A percentile compares a stretch with the other conserved stretches of the same genome.
Conservation (phyloP, 305 asterid species). For the Fraxinus dipetala region DNA sequence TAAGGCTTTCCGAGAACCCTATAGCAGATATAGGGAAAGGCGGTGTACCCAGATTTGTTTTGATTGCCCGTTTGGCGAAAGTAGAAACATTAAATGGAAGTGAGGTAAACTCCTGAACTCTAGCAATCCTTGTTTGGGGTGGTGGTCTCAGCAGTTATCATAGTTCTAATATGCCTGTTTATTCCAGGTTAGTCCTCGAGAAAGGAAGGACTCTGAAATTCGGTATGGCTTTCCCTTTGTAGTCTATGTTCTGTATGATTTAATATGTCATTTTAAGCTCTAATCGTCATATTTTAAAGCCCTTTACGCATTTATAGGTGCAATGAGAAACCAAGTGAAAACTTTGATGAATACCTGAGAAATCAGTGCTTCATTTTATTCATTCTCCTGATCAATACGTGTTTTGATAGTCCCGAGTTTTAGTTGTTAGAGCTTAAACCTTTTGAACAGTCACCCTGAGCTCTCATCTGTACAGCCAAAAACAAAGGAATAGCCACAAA, state of each 20-base stretch:
- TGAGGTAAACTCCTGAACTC: slow-evolving; percentile 52
- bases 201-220: slow-evolving; percentile 93
- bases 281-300: neutral
- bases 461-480: neutral
- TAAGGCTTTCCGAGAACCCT: slow-evolving; percentile 87
- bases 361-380: neutral
- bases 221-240: slow-evolving; percentile 51
- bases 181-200: slow-evolving; percentile 75
- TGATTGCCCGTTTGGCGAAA: slow-evolving; percentile 77
- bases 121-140: neutral
- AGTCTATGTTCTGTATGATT: neutral
- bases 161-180: slow-evolving; percentile 23
- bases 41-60: slow-evolving; percentile 77
- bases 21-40: slow-evolving; percentile 70
- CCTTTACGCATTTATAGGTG: neutral
- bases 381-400: neutral
- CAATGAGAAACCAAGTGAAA: neutral
- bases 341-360: neutral
- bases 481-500: neutral
- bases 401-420: neutral
- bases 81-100: slow-evolving; percentile 74
- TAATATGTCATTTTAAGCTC: neutral
- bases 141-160: slow-evolving; percentile 18
- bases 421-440: neutral
- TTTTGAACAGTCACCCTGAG: neutral